These are phyloP conservation scores for Metahyphopichia silvanorum DNA, from an alignment of 805 yeast species.

Conservation along the genomic window DNA sequence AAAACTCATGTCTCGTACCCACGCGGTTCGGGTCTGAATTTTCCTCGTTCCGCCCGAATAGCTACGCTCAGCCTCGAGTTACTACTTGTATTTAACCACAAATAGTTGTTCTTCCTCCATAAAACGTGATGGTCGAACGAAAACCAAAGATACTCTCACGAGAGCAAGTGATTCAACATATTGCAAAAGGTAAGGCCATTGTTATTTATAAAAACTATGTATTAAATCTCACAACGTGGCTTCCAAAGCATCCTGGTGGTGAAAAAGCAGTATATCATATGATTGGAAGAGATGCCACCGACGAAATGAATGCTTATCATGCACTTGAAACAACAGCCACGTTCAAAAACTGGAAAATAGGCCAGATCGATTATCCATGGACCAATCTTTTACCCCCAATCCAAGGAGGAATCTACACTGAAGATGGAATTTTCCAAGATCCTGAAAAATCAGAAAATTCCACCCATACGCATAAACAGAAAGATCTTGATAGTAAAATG, in stretches of 20 bases:
- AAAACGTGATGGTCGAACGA: too few species aligned
- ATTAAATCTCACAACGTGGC: conserved; percentile 67
- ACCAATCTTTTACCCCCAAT: conserved; percentile 79
- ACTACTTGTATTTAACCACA: too few species aligned
- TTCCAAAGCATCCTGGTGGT: conserved; percentile 82
- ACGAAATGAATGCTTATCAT: conserved; percentile 87
- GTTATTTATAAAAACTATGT: conserved; percentile 64
- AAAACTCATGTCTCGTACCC: too few species aligned
- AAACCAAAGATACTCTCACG: conserved; percentile 15
- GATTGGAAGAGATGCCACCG: conserved; percentile 88
- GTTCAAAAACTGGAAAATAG: conserved; percentile 62
- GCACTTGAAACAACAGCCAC: conserved; percentile 49
- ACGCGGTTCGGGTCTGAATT: too few species aligned
- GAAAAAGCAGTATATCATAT: conserved; percentile 78
- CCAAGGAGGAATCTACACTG: conserved; percentile 61
- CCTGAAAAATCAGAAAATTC: not conserved
- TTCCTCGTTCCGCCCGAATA: too few species aligned
- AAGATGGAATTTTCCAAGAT: not conserved
- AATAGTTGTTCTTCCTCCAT: too few species aligned
- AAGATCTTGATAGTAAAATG: conserved; percentile 10
- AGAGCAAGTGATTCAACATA: conserved; percentile 49
- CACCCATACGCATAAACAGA: too few species aligned
- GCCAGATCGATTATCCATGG: conserved; percentile 65
- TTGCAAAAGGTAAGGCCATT: conserved; percentile 65
- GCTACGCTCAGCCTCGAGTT: too few species aligned